Evolutionary conservation across 2,329 filamentous ascomycete genomes (phyloP).

Genomic region (Nemania serpens): DNA sequence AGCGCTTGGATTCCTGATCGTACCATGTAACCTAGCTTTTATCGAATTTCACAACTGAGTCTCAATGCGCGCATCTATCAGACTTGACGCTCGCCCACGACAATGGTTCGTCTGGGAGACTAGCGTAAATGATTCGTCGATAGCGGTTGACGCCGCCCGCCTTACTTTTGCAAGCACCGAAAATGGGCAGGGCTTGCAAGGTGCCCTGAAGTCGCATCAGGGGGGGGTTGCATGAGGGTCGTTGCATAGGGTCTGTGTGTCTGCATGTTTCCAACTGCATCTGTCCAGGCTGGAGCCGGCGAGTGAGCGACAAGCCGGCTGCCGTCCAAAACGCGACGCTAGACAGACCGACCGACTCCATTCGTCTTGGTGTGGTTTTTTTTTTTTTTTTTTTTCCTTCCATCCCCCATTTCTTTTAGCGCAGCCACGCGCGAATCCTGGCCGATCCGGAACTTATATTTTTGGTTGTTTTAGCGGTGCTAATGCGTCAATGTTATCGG

Average conservation of each 20-base stretch:
- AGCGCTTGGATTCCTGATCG: not conserved
- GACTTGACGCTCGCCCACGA: not conserved
- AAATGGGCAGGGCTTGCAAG: slow-evolving; percentile 32
- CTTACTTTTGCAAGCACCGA: slow-evolving; percentile 38
- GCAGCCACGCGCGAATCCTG: not conserved
- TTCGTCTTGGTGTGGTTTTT: not conserved
- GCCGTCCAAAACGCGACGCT: slow-evolving; percentile 21
- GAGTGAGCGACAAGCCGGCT: slow-evolving; percentile 17
- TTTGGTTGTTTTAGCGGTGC: not conserved
- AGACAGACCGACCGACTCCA: slow-evolving; percentile 23
- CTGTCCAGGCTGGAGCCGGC: slow-evolving; percentile 20
- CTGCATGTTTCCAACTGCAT: slow-evolving; percentile 26
- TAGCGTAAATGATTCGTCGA: slow-evolving; percentile 35
- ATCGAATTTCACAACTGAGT: no score
- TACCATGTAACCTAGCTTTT: no score
- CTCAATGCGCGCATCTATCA: no score
- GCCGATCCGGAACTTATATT: slow-evolving; percentile 10
- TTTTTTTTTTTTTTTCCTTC: slow-evolving; percentile 5
- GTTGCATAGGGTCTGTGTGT: slow-evolving; percentile 28
- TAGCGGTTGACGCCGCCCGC: slow-evolving; percentile 37
- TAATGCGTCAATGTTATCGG: no score
- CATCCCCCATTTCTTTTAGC: not conserved
- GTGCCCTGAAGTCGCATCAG: slow-evolving; percentile 14
- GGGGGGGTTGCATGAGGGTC: slow-evolving; percentile 10
- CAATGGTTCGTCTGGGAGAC: not conserved